Base-by-base conservation (phyloP, 768 basidiomycete species). In the Leucosporidium yakuticum region DNA sequence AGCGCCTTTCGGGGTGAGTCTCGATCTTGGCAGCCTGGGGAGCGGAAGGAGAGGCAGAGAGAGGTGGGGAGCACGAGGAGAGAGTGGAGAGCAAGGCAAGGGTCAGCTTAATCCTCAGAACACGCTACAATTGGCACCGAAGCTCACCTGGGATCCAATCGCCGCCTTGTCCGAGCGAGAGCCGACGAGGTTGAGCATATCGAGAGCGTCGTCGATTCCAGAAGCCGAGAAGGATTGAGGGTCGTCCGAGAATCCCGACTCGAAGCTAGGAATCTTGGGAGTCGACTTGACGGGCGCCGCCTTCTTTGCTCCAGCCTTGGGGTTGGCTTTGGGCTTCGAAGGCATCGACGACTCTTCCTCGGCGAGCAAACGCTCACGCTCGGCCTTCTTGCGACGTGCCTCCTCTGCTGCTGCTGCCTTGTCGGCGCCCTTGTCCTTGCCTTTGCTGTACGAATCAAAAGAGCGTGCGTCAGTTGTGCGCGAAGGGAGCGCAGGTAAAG, bases 131-230 rank as follows among this genome's bases (percentile, higher is more conserved):
- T n/a, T n/a, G n/a, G 39, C 14, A 44, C 39, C 8, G 14, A 44
- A 44, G 39, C 39, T 44, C 39, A 73, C 74, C 56, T 78, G 79
- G 1, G 78, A 70, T 4, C 80, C 80, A 62, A 80, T 36, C 4
- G 73, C 68, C 21, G 78, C 77, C 66, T 81, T 80, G 70, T 81
- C 80, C 55, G 76, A 79, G 67, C 75, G 76, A 14, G 77, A 73
- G 64, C 76, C 80, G 8, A 79, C 80, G 36, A 82, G 68, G 65
- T 79, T 77, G 61, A 82, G 65, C 39, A 80, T 79, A 63, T 81
- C 80, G 59, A 82, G 69, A 72, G 76, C 76, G 60, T 75, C 73
- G 63, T 76, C 75, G 51, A 69, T 70, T 19, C 64, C 71, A 8
- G 60, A 65, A 29, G 67, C 73, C 20, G 67, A 67, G 67, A 60